phyloP scores from a whole-genome alignment of 441 rosid species.

The Jatropha podagrica region DNA sequence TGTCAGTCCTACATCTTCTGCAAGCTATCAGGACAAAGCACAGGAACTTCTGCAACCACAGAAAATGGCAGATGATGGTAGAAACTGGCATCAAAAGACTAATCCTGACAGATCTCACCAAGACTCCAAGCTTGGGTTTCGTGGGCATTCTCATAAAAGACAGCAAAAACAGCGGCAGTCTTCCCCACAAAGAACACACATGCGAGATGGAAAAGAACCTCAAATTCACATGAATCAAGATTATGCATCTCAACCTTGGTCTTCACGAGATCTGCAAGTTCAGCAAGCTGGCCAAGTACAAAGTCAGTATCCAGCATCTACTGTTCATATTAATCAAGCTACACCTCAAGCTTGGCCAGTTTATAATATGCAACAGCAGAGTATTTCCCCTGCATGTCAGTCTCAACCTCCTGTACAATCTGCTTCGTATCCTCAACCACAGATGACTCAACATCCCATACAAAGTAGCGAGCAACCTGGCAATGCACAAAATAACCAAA shows the following conservation, averaged over 20 bases:
- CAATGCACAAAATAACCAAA: conserved; percentile 46
- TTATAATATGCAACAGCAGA: conserved; percentile 43
- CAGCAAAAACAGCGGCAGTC: conserved; percentile 32
- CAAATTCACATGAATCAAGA: conserved; percentile 29
- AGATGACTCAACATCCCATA: conserved; percentile 41
- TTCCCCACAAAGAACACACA: conserved; percentile 30
- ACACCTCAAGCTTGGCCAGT: conserved; percentile 36
- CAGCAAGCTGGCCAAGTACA: conserved; percentile 36
- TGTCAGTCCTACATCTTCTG: conserved; percentile 33
- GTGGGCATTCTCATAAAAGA: conserved; percentile 47
- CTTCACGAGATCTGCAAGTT: conserved; percentile 31
- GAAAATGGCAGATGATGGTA: conserved; percentile 28
- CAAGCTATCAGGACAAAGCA: conserved; percentile 26
- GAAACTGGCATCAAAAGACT: conserved; percentile 39
- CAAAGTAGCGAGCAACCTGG: conserved; percentile 50
- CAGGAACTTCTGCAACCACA: conserved; percentile 25
- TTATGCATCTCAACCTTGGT: conserved; percentile 32
- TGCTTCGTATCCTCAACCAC: conserved; percentile 43
- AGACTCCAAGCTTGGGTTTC: conserved; percentile 47
- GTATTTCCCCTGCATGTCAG: conserved; percentile 32
- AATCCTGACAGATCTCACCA: conserved; percentile 35
- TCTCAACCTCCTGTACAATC: conserved; percentile 36
- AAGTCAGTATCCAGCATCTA: conserved; percentile 32
- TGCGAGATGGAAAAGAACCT: conserved; percentile 27
- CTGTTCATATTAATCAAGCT: conserved; percentile 30